Evolutionary conservation across 169 alveolate species (phyloP), one percentile per base, ranked within the genome.

Genomic region (Eimeria mitis): DNA sequence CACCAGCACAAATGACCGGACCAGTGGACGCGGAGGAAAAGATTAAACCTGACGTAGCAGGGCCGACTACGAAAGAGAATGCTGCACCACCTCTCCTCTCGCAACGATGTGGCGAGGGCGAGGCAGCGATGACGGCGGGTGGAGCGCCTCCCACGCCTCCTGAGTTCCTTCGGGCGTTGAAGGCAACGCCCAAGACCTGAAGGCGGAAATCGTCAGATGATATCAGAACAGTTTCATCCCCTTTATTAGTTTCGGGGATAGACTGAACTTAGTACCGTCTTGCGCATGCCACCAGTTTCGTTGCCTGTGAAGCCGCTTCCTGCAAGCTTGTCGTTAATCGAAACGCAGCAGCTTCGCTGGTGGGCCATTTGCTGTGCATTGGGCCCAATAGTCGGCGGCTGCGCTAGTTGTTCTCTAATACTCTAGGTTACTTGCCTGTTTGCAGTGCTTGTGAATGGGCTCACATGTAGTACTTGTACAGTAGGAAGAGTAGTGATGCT

Each of bases 61-160:
- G 61, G 19, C 37, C 56, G 0, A 59, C 19, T 49, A 21, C 49
- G 61, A 31, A 28, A 37, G 76, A 37, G 31, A 54, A 2, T 44
- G 40, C 14, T 8, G 16, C 79, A 8, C 42, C 56, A 16, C 37
- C 76, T 9, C 37, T 14, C 23, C 1, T 61, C 25, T 5, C 91
- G 56, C 56, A 28, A 44, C 54, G 78, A 61, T 19, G 68, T 23
- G 6, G 91, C 78, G 91, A 61, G 6, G 76, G 31, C 9, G 76
- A 84, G 31, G 31, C 23, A n/a, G 76, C 54, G 78, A 84, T 23
- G 21, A 44, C 78, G 65, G 59, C 31, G 59, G 40, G 40, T 40
- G 52, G 91, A 56, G 78, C 59, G 21, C 91, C 91, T 59, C 91
- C 91, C 37, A 59, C 65, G 44, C 91, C 91, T 84, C 91, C 91